Evolutionary conservation across 1,139 yeast genomes (phyloP).

Genomic region (Pichia sp.): DNA sequence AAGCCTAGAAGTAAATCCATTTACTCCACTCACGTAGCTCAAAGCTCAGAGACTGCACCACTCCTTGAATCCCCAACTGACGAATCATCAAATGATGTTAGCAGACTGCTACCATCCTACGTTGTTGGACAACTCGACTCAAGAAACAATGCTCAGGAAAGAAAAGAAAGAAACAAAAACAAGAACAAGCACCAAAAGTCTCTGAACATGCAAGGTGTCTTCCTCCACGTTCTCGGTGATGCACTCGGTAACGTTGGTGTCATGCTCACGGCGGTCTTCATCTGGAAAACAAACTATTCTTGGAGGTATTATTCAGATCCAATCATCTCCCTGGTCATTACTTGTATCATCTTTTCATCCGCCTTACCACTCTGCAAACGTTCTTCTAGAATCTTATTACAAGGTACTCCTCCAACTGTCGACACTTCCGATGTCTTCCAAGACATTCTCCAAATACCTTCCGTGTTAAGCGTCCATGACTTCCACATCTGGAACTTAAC

Average conservation of each 20-base stretch:
- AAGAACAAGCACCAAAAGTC: conserved; percentile 35
- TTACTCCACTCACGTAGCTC: conserved; percentile 7
- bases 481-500: conserved; percentile 95
- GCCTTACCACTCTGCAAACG: conserved; percentile 87
- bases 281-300: conserved; percentile 86
- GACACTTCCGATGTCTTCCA: conserved; percentile 68
- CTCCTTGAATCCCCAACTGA: conserved; percentile 3
- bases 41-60: conserved; percentile 5
- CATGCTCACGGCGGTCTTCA: conserved; percentile 78
- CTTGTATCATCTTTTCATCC: conserved; percentile 80
- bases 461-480: conserved; percentile 84
- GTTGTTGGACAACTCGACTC: conserved; percentile 22
- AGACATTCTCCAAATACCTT: conserved; percentile 58
- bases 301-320: conserved; percentile 92
- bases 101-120: conserved; percentile 26
- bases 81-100: conserved; percentile 22
- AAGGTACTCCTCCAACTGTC: conserved; percentile 83
- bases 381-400: conserved; percentile 80
- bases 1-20: conserved; percentile 6
- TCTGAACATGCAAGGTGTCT: conserved; percentile 95
- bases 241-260: conserved; percentile 96
- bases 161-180: not conserved
- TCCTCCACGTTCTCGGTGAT: conserved; percentile 90
- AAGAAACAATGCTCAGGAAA: conserved; percentile 1
- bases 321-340: conserved; percentile 72